Percentiles rank a stretch among this genome's conserved stretches.
Evolutionary conservation across 2,329 filamentous ascomycete genomes (phyloP).

Genomic region (Pseudovirgaria hyperparasitica): DNA sequence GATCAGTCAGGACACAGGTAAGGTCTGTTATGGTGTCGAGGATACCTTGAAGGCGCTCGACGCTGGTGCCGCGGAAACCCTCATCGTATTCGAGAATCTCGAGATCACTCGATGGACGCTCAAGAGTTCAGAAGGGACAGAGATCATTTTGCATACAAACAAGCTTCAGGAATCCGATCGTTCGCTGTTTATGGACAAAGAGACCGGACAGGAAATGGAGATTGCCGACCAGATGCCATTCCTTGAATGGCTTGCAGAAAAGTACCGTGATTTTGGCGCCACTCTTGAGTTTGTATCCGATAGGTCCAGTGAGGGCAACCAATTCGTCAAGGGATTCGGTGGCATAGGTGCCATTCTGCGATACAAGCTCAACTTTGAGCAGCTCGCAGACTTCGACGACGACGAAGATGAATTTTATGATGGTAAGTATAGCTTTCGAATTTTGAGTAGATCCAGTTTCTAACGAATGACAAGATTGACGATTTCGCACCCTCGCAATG

Average conservation of each 20-base stretch:
- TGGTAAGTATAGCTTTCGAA: constrained; percentile 29
- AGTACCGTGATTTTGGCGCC: constrained; percentile 96
- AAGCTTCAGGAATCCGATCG: constrained; percentile 74
- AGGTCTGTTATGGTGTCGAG: constrained; percentile 94
- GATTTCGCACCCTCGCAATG: constrained; percentile 71
- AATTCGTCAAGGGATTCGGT: constrained; percentile 99
- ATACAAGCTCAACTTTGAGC: constrained; percentile 99
- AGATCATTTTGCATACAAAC: constrained; percentile 73
- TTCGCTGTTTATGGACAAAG: constrained; percentile 84
- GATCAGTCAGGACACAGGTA: constrained; percentile 93
- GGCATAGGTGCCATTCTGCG: constrained; percentile 93
- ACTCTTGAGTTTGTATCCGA: constrained; percentile 95
- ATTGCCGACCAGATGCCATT: constrained; percentile 76
- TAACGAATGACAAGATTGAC: constrained; percentile 56
- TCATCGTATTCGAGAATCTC: constrained; percentile 96
- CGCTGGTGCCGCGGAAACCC: constrained; percentile 81
- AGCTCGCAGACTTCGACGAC: constrained; percentile 77
- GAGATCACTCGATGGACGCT: constrained; percentile 87
- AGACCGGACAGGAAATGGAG: constrained; percentile 96
- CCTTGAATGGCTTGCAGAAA: constrained; percentile 98
- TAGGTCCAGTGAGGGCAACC: constrained; percentile 93
- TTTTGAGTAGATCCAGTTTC: background rate
- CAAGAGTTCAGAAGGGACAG: constrained; percentile 61
- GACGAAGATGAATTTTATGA: constrained; percentile 79
- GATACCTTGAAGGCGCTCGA: constrained; percentile 96